These are phyloP conservation scores for Pythium rhizo-oryzae DNA, from an alignment of 352 stramenopile genomes.

Conservation along the genomic window DNA sequence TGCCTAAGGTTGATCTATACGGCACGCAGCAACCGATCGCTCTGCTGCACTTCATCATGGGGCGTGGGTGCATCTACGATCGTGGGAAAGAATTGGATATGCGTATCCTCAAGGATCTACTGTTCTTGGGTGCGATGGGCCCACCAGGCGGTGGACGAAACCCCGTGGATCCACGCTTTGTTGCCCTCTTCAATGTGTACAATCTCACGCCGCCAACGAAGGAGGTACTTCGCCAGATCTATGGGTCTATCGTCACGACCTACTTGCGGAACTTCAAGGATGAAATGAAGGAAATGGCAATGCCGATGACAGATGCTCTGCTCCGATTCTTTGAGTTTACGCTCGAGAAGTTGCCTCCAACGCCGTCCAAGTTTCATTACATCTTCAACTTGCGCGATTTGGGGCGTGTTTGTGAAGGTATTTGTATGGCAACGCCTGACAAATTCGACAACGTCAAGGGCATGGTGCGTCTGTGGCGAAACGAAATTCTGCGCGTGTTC, in stretches of 20 bases:
- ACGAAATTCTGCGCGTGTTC: constrained; percentile 94
- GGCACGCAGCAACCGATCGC: constrained; percentile 96
- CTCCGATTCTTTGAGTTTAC: constrained; percentile 92
- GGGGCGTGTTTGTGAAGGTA: constrained; percentile 92
- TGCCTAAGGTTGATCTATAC: constrained; percentile 96
- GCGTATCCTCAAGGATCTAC: constrained; percentile 92
- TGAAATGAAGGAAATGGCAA: constrained; percentile 69
- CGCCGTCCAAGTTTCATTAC: constrained; percentile 96
- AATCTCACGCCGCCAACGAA: constrained; percentile 93
- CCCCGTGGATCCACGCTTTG: constrained; percentile 93
- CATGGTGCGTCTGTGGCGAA: constrained; percentile 92
- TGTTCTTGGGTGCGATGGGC: constrained; percentile 95
- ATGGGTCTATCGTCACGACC: constrained; percentile 91
- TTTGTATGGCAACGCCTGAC: constrained; percentile 94
- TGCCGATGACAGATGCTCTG: constrained; percentile 86
- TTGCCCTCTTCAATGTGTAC: constrained; percentile 96
- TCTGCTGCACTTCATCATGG: constrained; percentile 94
- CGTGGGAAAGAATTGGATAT: constrained; percentile 95
- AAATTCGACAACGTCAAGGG: constrained; percentile 66
- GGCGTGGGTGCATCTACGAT: constrained; percentile 92
- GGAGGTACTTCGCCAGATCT: constrained; percentile 93
- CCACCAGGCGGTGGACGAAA: constrained; percentile 94
- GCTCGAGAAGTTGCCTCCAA: constrained; percentile 91
- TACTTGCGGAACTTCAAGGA: constrained; percentile 91
- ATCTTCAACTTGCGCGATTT: constrained; percentile 97